Evolutionary conservation across 495 filamentous ascomycete species (phyloP).

Genomic region (Schizothecium vesticola): DNA sequence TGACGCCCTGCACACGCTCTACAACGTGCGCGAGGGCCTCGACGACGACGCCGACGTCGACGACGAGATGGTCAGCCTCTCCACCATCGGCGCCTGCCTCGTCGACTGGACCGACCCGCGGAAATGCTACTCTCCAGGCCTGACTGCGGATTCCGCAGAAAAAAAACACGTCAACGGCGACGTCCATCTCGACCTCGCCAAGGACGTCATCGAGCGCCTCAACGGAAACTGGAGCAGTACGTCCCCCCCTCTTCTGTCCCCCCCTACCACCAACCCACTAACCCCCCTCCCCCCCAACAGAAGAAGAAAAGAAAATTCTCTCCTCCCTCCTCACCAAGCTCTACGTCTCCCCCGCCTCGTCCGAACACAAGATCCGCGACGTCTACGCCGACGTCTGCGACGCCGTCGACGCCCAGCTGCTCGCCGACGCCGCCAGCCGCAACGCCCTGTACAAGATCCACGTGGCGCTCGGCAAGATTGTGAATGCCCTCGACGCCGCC

Average conservation of each 20-base stretch:
- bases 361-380: constrained; percentile 42
- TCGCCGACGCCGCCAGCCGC: constrained; percentile 62
- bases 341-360: constrained; percentile 60
- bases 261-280: constrained; percentile 22
- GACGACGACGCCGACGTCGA: constrained; percentile 77
- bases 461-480: constrained; percentile 56
- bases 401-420: constrained; percentile 65
- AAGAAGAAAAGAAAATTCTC: constrained; percentile 81
- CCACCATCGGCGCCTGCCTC: constrained; percentile 69
- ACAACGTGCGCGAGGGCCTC: constrained; percentile 60
- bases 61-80: constrained; percentile 74
- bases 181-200: constrained; percentile 63
- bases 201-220: constrained; percentile 55
- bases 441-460: constrained; percentile 79
- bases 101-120: constrained; percentile 96
- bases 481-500: constrained; percentile 47
- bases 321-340: constrained; percentile 76
- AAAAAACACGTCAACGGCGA: constrained; percentile 58
- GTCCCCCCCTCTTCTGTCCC: constrained; percentile 33
- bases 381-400: constrained; percentile 53
- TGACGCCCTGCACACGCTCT: constrained; percentile 59
- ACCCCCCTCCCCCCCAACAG: constrained; percentile 32
- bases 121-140: constrained; percentile 67
- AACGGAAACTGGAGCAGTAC: constrained; percentile 53
- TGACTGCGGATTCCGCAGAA: constrained; percentile 47